phyloP scores from a whole-genome alignment of 139 green algal genomes.

The Marvania coccoides region DNA sequence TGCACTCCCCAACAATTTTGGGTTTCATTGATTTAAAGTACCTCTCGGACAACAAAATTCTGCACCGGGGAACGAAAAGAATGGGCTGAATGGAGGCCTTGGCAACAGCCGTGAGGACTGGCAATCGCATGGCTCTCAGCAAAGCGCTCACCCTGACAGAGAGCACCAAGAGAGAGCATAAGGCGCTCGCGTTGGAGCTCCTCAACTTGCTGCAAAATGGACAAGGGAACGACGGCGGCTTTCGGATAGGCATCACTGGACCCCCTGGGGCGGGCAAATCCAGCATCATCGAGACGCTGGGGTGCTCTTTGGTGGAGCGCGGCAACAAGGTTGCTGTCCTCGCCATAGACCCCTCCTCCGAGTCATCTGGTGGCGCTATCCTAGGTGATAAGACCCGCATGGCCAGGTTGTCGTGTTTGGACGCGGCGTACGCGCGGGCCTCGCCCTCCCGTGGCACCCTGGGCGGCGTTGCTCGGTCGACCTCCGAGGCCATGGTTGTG shows the following conservation, averaged over 20 bases:
- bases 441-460: slow-evolving; percentile 44
- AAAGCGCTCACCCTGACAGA: slow-evolving; percentile 9
- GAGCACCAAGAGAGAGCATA: background rate
- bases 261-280: slow-evolving; percentile 44
- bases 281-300: slow-evolving; percentile 39
- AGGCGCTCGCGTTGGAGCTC: background rate
- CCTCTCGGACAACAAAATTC: too few relatives aligned
- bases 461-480: slow-evolving; percentile 49
- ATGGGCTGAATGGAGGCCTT: background rate
- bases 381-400: slow-evolving; percentile 69
- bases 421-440: slow-evolving; percentile 45
- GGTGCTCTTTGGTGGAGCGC: slow-evolving; percentile 24
- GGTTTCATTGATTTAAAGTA: too few relatives aligned
- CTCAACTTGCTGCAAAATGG: background rate
- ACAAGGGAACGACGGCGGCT: background rate
- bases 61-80: too few relatives aligned
- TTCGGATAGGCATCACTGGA: slow-evolving; percentile 40
- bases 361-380: slow-evolving; percentile 39
- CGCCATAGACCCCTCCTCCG: slow-evolving; percentile 52
- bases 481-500: slow-evolving; percentile 45
- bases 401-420: slow-evolving; percentile 28
- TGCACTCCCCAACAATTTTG: too few relatives aligned
- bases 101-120: background rate
- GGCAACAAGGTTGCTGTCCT: slow-evolving; percentile 49
- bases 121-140: background rate